These are phyloP conservation scores for Medicago truncatula DNA, from an alignment of 306 rosid species.

Conservation along the genomic window MtrunA17r5.0-ANR NC_053049.1:39155001-39155500, in stretches of 20 bases:
- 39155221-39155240: slow-evolving; percentile 30
- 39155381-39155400: slow-evolving; percentile 42
- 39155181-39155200: slow-evolving; percentile 22
- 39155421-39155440: slow-evolving; percentile 17
- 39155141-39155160: slow-evolving; percentile 11
- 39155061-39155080: slow-evolving; percentile 44
- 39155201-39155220: slow-evolving; percentile 25
- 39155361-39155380: slow-evolving; percentile 43
- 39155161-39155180: slow-evolving; percentile 18
- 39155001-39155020: slow-evolving; percentile 44
- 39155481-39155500: slow-evolving; percentile 34
- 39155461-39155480: slow-evolving; percentile 17
- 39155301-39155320: slow-evolving; percentile 26
- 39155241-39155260: slow-evolving; percentile 25
- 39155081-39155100: slow-evolving; percentile 55
- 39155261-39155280: slow-evolving; percentile 28
- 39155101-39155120: slow-evolving; percentile 36
- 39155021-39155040: slow-evolving; percentile 53
- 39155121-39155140: slow-evolving; percentile 37
- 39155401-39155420: slow-evolving; percentile 41
- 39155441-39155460: slow-evolving; percentile 38
- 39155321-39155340: slow-evolving; percentile 39
- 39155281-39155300: slow-evolving; percentile 10
- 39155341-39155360: slow-evolving; percentile 39
- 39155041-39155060: slow-evolving; percentile 42